Evolutionary conservation across 805 yeast genomes (phyloP).

Genomic region (Pichia pseudocactophila): DNA sequence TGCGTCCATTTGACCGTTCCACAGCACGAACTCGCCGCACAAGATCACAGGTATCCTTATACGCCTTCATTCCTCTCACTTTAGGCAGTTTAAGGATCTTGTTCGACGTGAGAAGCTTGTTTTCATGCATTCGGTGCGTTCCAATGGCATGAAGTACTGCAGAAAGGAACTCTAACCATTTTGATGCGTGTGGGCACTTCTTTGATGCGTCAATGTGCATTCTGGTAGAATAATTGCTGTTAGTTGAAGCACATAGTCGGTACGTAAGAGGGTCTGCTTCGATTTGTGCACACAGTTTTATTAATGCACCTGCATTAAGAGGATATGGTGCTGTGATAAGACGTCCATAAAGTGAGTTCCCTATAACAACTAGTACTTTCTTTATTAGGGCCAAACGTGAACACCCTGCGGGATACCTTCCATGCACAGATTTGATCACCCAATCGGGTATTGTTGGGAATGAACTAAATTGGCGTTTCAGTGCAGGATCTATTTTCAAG

Average conservation of each 20-base stretch:
- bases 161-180: slow-evolving; percentile 15
- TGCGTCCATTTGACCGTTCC: slow-evolving; percentile 1
- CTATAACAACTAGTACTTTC: slow-evolving; percentile 30
- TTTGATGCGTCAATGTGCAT: slow-evolving; percentile 13
- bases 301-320: slow-evolving; percentile 27
- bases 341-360: slow-evolving; percentile 30
- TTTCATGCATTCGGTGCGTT: slow-evolving; percentile 9
- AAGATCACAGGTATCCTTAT: slow-evolving; percentile 3
- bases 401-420: slow-evolving; percentile 46
- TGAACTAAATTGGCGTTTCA: slow-evolving; percentile 25
- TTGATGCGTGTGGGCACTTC: slow-evolving; percentile 9
- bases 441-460: slow-evolving; percentile 37
- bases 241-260: slow-evolving; percentile 31
- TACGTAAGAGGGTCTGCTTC: slow-evolving; percentile 39
- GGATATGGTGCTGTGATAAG: slow-evolving; percentile 30
- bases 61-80: slow-evolving; percentile 11
- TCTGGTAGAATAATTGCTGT: slow-evolving; percentile 14
- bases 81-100: slow-evolving; percentile 16
- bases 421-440: slow-evolving; percentile 32
- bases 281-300: slow-evolving; percentile 35
- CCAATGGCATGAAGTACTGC: slow-evolving; percentile 19
- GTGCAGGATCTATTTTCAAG: slow-evolving; percentile 27
- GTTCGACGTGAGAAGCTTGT: slow-evolving; percentile 13
- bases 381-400: slow-evolving; percentile 37
- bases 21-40: slow-evolving; percentile 5